Conservation (phyloP, 202 grass and related monocot genomes). For the Zoysia matrella region DNA sequence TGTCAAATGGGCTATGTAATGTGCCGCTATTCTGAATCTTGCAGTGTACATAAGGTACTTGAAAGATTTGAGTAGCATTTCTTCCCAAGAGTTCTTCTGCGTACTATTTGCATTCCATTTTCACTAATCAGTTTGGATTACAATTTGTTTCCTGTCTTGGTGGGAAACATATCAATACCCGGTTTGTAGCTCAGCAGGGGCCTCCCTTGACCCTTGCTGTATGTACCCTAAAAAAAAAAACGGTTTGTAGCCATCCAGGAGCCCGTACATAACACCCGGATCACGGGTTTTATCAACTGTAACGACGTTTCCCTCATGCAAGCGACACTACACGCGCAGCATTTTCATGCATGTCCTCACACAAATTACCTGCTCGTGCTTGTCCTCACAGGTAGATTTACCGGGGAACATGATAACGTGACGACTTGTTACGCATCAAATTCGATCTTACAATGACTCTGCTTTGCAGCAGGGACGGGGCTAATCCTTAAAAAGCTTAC, state of each 20-base stretch:
- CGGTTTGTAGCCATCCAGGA: neutral
- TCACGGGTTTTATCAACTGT: neutral
- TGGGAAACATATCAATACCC: neutral
- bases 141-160: neutral
- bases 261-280: neutral
- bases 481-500: slow-evolving; percentile 9
- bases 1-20: slow-evolving; percentile 24
- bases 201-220: too few species aligned
- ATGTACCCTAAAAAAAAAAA: too few species aligned
- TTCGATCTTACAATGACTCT: neutral
- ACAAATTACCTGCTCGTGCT: neutral
- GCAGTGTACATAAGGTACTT: slow-evolving; percentile 42
- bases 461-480: neutral
- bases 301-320: slow-evolving; percentile 2
- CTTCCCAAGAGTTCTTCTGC: neutral
- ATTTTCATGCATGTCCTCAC: neutral
- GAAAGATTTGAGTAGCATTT: neutral
- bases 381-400: neutral
- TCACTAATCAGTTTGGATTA: neutral
- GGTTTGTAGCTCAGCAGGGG: neutral
- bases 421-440: slow-evolving; percentile 15
- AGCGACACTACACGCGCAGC: neutral
- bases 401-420: neutral
- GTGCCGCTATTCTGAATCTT: slow-evolving; percentile 43
- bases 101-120: slow-evolving; percentile 12